Evolutionary conservation across 2,329 filamentous ascomycete species (phyloP).

Genomic region (Dissoconium aciculare): DNA sequence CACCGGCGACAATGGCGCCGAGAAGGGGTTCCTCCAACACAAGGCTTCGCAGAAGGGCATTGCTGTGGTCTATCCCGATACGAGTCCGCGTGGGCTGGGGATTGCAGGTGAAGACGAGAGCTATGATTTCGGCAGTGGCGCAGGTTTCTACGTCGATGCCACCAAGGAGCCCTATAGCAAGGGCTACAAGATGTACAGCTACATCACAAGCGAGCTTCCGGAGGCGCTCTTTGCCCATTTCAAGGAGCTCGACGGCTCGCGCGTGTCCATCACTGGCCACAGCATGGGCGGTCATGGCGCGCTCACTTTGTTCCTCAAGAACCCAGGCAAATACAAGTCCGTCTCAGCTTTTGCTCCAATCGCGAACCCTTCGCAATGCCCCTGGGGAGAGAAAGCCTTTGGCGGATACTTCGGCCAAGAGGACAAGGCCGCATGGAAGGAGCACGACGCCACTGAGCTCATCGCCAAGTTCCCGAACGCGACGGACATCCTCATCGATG

Average conservation of each 20-base stretch:
- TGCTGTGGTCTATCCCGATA: conserved; percentile 91
- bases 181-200: conserved; percentile 89
- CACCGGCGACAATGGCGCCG: conserved; percentile 65
- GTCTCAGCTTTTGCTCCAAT: conserved; percentile 15
- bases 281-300: conserved; percentile 97
- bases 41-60: conserved; percentile 66
- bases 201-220: conserved; percentile 82
- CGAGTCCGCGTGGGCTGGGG: conserved; percentile 67
- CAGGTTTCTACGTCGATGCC: conserved; percentile 90
- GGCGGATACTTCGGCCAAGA: conserved; percentile 69
- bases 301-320: conserved; percentile 77
- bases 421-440: conserved; percentile 62
- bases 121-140: conserved; percentile 84
- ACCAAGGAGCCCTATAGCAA: conserved; percentile 55
- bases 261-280: conserved; percentile 80
- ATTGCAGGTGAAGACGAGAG: conserved; percentile 72
- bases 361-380: conserved; percentile 42
- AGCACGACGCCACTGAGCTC: conserved; percentile 85
- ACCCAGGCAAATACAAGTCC: conserved; percentile 65
- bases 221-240: conserved; percentile 57
- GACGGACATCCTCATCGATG: conserved; percentile 72
- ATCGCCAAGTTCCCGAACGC: conserved; percentile 58
- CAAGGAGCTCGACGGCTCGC: conserved; percentile 49
- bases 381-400: conserved; percentile 96
- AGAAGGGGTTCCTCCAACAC: conserved; percentile 81